Conservation (phyloP, 192 early-diverging fungal species). For the Coemansia sp. region DNA sequence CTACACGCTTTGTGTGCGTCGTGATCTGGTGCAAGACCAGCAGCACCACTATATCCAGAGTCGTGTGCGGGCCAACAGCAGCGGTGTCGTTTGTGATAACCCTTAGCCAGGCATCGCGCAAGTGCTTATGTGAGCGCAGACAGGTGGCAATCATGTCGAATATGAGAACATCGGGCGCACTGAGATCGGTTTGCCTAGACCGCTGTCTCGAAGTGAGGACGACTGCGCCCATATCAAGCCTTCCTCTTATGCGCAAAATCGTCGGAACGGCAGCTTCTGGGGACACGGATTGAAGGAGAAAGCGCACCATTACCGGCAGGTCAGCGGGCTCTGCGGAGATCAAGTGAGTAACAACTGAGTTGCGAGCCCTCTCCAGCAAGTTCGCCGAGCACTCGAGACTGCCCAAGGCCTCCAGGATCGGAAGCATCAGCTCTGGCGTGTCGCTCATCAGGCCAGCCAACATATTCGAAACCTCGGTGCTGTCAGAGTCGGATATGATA, state of each 20-base stretch:
- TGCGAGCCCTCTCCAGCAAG: slow-evolving; percentile 52
- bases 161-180: slow-evolving; percentile 43
- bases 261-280: slow-evolving; percentile 27
- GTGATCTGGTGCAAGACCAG: slow-evolving; percentile 42
- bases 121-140: slow-evolving; percentile 64
- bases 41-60: slow-evolving; percentile 49
- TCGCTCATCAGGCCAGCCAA: slow-evolving; percentile 61
- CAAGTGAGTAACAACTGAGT: slow-evolving; percentile 59
- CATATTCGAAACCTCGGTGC: slow-evolving; percentile 59
- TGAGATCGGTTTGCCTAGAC: background rate
- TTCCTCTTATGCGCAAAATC: slow-evolving; percentile 54
- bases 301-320: slow-evolving; percentile 69
- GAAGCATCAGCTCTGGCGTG: slow-evolving; percentile 60
- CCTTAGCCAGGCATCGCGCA: slow-evolving; percentile 70
- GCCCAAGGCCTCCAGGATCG: slow-evolving; percentile 70
- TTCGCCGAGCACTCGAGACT: slow-evolving; percentile 56
- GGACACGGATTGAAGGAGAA: slow-evolving; percentile 65
- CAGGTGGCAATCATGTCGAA: slow-evolving; percentile 66
- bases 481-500: slow-evolving; percentile 71
- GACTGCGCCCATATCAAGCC: slow-evolving; percentile 66
- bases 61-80: slow-evolving; percentile 41
- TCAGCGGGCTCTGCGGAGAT: slow-evolving; percentile 69
- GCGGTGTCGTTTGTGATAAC: slow-evolving; percentile 51
- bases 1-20: slow-evolving; percentile 36
- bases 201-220: slow-evolving; percentile 26